These are phyloP conservation scores for Daedaleopsis nitida DNA, from an alignment of 768 basidiomycete genomes.

Conservation along the genomic window DNA sequence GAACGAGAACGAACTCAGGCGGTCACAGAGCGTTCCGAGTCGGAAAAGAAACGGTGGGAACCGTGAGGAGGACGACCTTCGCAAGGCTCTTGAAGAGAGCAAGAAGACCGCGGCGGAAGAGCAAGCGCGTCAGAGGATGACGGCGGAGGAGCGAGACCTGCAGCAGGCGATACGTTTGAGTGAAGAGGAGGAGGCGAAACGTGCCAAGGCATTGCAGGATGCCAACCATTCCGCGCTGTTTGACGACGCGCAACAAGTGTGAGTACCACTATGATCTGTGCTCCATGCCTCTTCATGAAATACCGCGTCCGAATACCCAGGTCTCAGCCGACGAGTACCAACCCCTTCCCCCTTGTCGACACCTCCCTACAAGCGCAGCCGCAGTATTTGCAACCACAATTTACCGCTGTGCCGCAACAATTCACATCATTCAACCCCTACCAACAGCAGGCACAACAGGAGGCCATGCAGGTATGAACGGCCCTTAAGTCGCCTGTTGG, in stretches of 20 bases:
- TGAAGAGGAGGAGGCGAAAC: slow-evolving; percentile 84
- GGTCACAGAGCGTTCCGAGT: slow-evolving; percentile 32
- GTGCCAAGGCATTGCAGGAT: slow-evolving; percentile 71
- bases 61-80: slow-evolving; percentile 82
- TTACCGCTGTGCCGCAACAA: slow-evolving; percentile 76
- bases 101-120: slow-evolving; percentile 75
- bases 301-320: neutral
- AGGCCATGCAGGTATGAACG: slow-evolving; percentile 64
- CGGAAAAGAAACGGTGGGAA: slow-evolving; percentile 25
- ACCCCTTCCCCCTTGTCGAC: slow-evolving; percentile 65
- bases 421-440: slow-evolving; percentile 94
- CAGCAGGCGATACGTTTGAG: slow-evolving; percentile 81
- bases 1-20: slow-evolving; percentile 49
- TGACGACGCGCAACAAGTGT: slow-evolving; percentile 85
- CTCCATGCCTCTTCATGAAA: neutral
- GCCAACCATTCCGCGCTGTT: slow-evolving; percentile 77
- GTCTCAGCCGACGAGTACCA: slow-evolving; percentile 35
- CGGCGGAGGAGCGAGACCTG: slow-evolving; percentile 82
- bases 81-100: slow-evolving; percentile 86
- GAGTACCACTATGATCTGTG: slow-evolving; percentile 30
- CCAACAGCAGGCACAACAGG: slow-evolving; percentile 90
- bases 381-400: slow-evolving; percentile 70
- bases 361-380: slow-evolving; percentile 50
- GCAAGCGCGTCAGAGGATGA: slow-evolving; percentile 46
- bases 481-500: neutral